Percentiles rank a stretch among this genome's conserved stretches.
Conservation (phyloP, 371 early-diverging fungal genomes). For the Haplosporangium sp. region DNA sequence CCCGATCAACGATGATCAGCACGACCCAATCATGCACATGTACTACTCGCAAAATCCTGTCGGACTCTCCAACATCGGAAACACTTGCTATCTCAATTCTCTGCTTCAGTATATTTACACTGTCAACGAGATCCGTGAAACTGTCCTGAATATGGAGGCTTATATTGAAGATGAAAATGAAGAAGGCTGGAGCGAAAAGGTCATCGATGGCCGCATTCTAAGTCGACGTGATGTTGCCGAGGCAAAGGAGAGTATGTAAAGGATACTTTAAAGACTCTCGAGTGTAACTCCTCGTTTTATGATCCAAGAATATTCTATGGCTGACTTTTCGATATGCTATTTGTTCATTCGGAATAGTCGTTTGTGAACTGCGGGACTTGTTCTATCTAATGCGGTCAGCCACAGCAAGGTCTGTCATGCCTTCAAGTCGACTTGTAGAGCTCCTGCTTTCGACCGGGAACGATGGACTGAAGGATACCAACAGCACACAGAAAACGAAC, state of each 20-base stretch:
- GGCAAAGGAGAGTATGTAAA: constrained; percentile 60
- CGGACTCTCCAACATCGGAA: constrained; percentile 88
- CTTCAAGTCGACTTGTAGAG: constrained; percentile 32
- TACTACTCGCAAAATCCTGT: constrained; percentile 63
- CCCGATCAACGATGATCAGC: constrained; percentile 5
- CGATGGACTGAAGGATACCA: constrained; percentile 1
- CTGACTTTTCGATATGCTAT: neutral
- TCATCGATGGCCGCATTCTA: constrained; percentile 72
- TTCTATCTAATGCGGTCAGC: constrained; percentile 45
- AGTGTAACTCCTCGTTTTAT: neutral
- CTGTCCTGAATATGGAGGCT: constrained; percentile 65
- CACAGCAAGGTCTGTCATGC: constrained; percentile 9
- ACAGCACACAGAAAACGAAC: neutral
- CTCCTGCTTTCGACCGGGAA: constrained; percentile 25
- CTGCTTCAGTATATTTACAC: constrained; percentile 85
- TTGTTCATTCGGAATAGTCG: constrained; percentile 29
- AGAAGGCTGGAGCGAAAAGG: constrained; percentile 58
- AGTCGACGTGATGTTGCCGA: constrained; percentile 61
- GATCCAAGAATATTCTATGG: neutral
- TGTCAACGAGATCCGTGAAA: constrained; percentile 70
- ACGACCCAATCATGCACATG: constrained; percentile 11
- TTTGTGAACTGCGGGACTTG: constrained; percentile 52
- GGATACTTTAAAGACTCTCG: neutral
- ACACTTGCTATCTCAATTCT: constrained; percentile 93
- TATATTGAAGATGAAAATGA: constrained; percentile 64